A percentile compares a stretch with the other conserved stretches of the same genome.
Conservation (phyloP, 2,329 filamentous ascomycete genomes). For the Rutstroemia sp. region DNA sequence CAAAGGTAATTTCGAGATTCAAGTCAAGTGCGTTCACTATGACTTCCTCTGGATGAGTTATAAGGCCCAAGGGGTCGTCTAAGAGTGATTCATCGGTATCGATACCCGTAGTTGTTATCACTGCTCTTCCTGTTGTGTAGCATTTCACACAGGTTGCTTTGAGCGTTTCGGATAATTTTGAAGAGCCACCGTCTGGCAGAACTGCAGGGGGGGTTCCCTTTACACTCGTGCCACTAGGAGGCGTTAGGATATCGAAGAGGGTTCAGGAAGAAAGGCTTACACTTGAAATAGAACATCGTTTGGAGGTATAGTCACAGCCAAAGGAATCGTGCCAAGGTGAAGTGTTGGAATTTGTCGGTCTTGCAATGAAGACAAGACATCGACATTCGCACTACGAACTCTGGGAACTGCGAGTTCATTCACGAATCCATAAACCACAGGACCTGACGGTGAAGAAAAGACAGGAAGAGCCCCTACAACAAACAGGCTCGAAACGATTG, state of each 20-base stretch:
- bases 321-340: neutral
- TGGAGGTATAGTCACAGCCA: neutral
- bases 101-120: neutral
- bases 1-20: constrained; percentile 6
- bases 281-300: neutral
- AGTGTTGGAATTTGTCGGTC: neutral
- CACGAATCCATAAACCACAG: too few relatives aligned
- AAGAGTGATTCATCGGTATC: neutral
- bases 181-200: neutral
- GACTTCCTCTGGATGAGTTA: neutral
- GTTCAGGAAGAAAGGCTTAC: neutral
- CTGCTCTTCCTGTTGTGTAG: constrained; percentile 3
- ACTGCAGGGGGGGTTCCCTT: neutral
- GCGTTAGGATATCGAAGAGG: neutral
- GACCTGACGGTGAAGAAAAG: neutral
- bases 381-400: neutral
- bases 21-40: constrained; percentile 10
- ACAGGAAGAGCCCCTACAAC: neutral
- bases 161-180: neutral
- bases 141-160: constrained; percentile 2
- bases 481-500: neutral
- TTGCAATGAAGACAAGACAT: neutral
- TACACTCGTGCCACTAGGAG: neutral
- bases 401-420: neutral
- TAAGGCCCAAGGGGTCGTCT: neutral